Evolutionary conservation across 441 rosid genomes (phyloP), one percentile per base, ranked within the genome.

Genomic region (Bocquillonia castaneifolia): DNA sequence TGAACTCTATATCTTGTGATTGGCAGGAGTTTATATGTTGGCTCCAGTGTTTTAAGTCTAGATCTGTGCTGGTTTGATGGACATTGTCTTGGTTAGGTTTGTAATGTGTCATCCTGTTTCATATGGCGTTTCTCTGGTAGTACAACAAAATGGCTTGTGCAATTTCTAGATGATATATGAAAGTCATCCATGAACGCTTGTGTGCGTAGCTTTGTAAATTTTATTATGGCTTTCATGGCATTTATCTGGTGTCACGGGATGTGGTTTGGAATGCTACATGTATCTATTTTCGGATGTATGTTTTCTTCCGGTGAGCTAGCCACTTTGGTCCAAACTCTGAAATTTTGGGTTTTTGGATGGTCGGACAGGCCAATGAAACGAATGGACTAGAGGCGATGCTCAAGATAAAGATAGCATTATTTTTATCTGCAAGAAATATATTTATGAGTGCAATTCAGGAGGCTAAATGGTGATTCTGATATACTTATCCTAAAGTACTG

Each of bases 41-140:
- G 77, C 79, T 54, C 66, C 79, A 52, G 71, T 73, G 71, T 75
- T 66, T 75, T 59, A 66, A 71, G 68, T 74, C 70, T 66, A 75
- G 69, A 55, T 82, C 59, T 77, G 72, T 79, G 69, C 67, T 82
- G 83, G 81, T 79, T 69, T 77, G 77, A 69, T 75, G 82, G 73
- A 83, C 74, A 60, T 56, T 79, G 68, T 73, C 67, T 60, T 76
- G 73, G 68, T 78, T 71, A 45, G 70, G 63, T 72, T 72, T 77
- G 74, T 71, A 63, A 52, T 68, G 59, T 69, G 67, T 62, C 69
- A 32, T 61, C 66, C 44, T 70, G 73, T 79, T 81, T 68, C 72
- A 61, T 68, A n/a, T 70, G 59, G 73, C 68, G 67, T 67, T 45
- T 70, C 59, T 61, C 44, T 66, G 23, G 45, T 62, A 31, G 70